A percentile compares a stretch with the other conserved stretches of the same genome.
phyloP scores from a whole-genome alignment of 768 basidiomycete species.

The Melanogaster broomeanus region DNA sequence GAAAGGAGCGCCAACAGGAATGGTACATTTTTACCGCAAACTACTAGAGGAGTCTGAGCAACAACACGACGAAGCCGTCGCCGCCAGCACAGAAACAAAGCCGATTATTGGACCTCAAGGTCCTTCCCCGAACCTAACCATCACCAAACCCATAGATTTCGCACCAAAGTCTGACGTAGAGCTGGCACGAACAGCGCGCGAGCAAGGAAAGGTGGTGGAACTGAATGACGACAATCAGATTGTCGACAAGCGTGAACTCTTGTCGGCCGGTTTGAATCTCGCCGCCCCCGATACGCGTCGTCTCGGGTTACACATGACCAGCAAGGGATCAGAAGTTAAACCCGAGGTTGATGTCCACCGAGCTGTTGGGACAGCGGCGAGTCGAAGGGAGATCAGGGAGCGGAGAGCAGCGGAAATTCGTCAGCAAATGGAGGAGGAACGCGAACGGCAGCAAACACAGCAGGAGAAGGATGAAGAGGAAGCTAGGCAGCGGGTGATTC shows the following conservation, averaged over 20 bases:
- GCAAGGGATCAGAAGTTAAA: constrained; percentile 25
- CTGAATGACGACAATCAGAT: constrained; percentile 98
- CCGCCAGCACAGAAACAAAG: constrained; percentile 58
- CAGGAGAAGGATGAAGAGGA: constrained; percentile 62
- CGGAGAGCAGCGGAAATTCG: constrained; percentile 78
- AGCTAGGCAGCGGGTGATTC: constrained; percentile 63
- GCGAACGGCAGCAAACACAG: constrained; percentile 55
- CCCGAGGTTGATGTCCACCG: constrained; percentile 53
- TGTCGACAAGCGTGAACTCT: constrained; percentile 90
- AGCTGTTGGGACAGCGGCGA: constrained; percentile 85
- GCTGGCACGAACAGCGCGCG: constrained; percentile 66
- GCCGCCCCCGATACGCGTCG: constrained; percentile 78
- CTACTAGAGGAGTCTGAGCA: constrained; percentile 78
- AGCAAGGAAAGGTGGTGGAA: constrained; percentile 84
- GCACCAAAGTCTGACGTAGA: constrained; percentile 69
- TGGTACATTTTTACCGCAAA: constrained; percentile 83
- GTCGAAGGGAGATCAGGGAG: constrained; percentile 78
- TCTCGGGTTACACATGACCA: constrained; percentile 47
- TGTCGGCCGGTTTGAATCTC: constrained; percentile 91
- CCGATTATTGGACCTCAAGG: constrained; percentile 64
- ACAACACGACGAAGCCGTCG: constrained; percentile 84
- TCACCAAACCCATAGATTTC: constrained; percentile 70
- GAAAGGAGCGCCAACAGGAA: constrained; percentile 65
- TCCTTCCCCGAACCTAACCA: constrained; percentile 67
- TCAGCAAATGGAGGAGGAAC: constrained; percentile 77